A percentile compares a stretch with the other conserved stretches of the same genome.
Conservation (phyloP, 106 monocot genomes). For the Gastrodia elata region DNA sequence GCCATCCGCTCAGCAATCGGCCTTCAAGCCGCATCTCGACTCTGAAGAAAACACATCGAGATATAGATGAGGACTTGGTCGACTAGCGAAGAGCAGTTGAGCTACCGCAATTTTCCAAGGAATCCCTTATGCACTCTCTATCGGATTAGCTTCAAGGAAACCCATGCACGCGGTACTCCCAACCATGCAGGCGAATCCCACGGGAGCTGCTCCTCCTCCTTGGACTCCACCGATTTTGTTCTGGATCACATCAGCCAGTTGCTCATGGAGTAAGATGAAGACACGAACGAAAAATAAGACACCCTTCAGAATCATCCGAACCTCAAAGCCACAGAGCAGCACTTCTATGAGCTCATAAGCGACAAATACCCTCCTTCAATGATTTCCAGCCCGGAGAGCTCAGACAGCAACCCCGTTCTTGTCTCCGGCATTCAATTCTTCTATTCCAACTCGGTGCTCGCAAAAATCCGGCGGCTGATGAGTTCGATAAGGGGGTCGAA, state of each 20-base stretch:
- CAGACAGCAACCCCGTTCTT: constrained; percentile 2
- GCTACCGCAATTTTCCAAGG: background rate
- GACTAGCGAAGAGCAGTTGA: too few species aligned
- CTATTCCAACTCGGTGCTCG: background rate
- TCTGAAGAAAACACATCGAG: too few species aligned
- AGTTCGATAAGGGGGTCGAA: constrained; percentile 37
- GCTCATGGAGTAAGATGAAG: constrained; percentile 15
- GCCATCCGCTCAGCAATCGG: too few species aligned
- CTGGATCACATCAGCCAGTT: constrained; percentile 14
- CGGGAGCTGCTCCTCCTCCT: constrained; percentile 4
- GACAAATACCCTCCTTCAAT: constrained; percentile 20
- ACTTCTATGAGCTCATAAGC: constrained; percentile 30
- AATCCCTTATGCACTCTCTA: background rate
- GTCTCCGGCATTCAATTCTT: background rate
- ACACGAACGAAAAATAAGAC: constrained; percentile 14
- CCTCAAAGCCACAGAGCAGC: constrained; percentile 21
- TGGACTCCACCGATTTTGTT: constrained; percentile 5
- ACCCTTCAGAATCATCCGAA: constrained; percentile 9
- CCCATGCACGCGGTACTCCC: background rate
- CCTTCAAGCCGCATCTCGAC: too few species aligned
- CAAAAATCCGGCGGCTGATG: constrained; percentile 17
- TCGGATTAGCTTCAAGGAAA: background rate
- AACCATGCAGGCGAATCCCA: background rate
- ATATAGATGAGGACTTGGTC: too few species aligned
- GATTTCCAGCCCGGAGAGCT: constrained; percentile 20